Evolutionary conservation across 2,329 filamentous ascomycete species (phyloP).

Genomic region (Tolypocladium capitatum): DNA sequence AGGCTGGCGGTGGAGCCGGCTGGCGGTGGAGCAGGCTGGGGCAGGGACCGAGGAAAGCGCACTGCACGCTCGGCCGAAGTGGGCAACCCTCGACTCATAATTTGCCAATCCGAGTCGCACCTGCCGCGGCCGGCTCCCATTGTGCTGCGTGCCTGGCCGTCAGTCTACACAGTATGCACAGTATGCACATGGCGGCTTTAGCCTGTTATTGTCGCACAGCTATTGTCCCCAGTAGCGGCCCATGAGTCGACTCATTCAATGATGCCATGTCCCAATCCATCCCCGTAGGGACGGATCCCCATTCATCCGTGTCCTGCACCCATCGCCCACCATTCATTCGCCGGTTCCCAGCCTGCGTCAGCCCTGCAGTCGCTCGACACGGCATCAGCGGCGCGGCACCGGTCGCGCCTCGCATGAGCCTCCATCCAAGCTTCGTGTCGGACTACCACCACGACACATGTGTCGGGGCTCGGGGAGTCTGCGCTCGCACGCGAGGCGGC

Average conservation of each 20-base stretch:
- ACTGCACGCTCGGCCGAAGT: background rate
- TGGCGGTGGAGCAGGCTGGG: background rate
- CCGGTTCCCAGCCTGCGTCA: background rate
- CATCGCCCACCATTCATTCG: background rate
- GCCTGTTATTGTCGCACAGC: background rate
- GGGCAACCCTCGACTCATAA: background rate
- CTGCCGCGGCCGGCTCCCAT: background rate
- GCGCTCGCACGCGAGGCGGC: background rate
- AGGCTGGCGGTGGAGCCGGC: too few relatives aligned
- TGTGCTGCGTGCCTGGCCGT: background rate
- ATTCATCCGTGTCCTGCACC: too few relatives aligned
- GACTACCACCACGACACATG: too few relatives aligned
- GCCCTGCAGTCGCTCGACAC: background rate
- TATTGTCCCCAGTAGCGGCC: conserved; percentile 1
- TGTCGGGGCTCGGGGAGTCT: too few relatives aligned
- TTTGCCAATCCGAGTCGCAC: background rate
- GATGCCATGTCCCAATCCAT: too few relatives aligned
- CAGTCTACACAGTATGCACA: background rate
- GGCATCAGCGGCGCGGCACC: background rate
- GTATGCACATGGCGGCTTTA: background rate
- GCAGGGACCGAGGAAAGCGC: background rate
- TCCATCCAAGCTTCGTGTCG: background rate
- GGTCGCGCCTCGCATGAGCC: too few relatives aligned
- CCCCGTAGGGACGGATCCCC: too few relatives aligned
- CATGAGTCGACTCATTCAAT: background rate